These are phyloP conservation scores for Trichocladium antarcticum DNA, from an alignment of 495 filamentous ascomycete genomes.

Conservation along the genomic window DNA sequence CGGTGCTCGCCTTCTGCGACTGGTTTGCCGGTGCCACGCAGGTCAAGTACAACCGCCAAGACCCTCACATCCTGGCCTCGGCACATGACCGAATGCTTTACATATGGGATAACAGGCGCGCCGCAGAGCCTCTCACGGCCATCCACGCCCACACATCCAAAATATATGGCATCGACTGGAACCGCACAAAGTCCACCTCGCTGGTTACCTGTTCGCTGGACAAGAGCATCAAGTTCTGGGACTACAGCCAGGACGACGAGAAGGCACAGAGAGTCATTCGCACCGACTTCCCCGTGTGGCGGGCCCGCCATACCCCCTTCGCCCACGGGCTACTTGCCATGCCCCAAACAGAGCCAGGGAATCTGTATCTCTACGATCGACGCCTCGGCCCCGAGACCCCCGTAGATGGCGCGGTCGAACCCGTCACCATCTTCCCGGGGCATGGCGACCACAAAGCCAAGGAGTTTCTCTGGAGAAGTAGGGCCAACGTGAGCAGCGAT, in stretches of 20 bases:
- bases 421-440: constrained; percentile 64
- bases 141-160: constrained; percentile 89
- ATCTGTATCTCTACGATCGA: constrained; percentile 80
- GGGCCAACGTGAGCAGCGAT: constrained; percentile 57
- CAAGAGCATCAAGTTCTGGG: constrained; percentile 90
- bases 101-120: constrained; percentile 84
- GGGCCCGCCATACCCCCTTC: constrained; percentile 89
- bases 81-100: constrained; percentile 77
- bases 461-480: constrained; percentile 83
- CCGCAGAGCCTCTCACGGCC: constrained; percentile 65
- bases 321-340: constrained; percentile 79
- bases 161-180: constrained; percentile 95
- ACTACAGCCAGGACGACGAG: constrained; percentile 54
- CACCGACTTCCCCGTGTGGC: constrained; percentile 81
- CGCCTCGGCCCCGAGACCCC: constrained; percentile 33
- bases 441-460: constrained; percentile 77
- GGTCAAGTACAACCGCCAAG: constrained; percentile 88
- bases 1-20: constrained; percentile 74
- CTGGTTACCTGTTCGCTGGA: constrained; percentile 85
- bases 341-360: constrained; percentile 76
- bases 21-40: constrained; percentile 94
- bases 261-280: constrained; percentile 61
- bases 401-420: constrained; percentile 38
- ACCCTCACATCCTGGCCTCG: constrained; percentile 74
- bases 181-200: constrained; percentile 56